Percentiles rank a stretch among this genome's conserved stretches.
phyloP scores from a whole-genome alignment of 805 yeast genomes.

The Saccharomycopsis sp. region DNA sequence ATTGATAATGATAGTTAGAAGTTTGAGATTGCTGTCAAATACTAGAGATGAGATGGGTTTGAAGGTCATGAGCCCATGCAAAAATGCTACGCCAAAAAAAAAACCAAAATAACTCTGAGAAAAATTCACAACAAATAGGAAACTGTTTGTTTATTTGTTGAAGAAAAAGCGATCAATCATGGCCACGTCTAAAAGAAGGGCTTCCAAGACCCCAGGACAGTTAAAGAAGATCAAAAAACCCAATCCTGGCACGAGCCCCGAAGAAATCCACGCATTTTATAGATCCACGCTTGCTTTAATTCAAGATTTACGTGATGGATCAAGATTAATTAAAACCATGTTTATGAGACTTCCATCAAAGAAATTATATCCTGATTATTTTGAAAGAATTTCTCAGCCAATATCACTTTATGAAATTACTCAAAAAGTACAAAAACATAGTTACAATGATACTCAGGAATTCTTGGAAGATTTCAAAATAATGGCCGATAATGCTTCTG shows the following conservation, averaged over 20 bases:
- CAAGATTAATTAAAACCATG: constrained; percentile 26
- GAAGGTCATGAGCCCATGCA: too few species aligned
- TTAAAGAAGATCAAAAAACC: constrained; percentile 4
- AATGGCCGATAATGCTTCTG: constrained; percentile 60
- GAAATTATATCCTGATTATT: constrained; percentile 73
- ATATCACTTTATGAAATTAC: constrained; percentile 62
- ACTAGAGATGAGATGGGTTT: too few species aligned
- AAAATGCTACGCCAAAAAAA: too few species aligned
- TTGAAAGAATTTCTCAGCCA: constrained; percentile 51
- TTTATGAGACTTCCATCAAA: constrained; percentile 67
- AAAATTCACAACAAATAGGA: too few species aligned
- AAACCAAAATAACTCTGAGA: too few species aligned
- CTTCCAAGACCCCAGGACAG: constrained; percentile 5
- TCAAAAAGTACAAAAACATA: constrained; percentile 30
- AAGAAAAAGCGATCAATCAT: too few species aligned
- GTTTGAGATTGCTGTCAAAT: too few species aligned
- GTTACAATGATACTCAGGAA: constrained; percentile 28
- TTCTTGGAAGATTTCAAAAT: constrained; percentile 52
- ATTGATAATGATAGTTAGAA: too few species aligned
- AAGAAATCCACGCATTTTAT: constrained; percentile 6
- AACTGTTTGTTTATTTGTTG: too few species aligned
- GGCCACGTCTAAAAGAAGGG: constrained; percentile 10
- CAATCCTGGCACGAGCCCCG: background rate
- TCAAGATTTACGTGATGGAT: constrained; percentile 14
- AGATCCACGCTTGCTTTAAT: constrained; percentile 11